A percentile compares a stretch with the other conserved stretches of the same genome.
These are phyloP conservation scores for Globisporangium carolinianum DNA, from an alignment of 352 stramenopile genomes.

Conservation along the genomic window DNA sequence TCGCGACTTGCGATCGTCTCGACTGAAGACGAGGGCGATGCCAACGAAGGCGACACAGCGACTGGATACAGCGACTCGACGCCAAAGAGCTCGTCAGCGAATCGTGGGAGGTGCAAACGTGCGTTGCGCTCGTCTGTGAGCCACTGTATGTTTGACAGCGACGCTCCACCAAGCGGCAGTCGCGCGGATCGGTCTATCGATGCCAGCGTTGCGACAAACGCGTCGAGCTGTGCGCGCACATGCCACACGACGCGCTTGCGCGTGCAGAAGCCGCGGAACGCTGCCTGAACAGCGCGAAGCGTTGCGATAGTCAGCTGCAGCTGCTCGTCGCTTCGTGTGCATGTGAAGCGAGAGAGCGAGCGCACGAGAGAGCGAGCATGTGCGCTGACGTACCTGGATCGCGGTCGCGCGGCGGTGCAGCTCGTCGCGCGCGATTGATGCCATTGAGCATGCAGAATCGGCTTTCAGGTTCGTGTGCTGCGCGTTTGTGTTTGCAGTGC, in stretches of 20 bases:
- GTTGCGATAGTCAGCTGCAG: conserved; percentile 1
- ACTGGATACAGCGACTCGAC: conserved; percentile 21
- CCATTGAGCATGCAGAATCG: neutral
- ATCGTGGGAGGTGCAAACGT: conserved; percentile 34
- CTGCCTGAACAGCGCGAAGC: conserved; percentile 14
- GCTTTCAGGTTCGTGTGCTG: neutral
- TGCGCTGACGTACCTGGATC: conserved; percentile 16
- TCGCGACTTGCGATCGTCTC: neutral
- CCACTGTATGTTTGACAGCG: conserved; percentile 17
- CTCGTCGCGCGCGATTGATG: conserved; percentile 1
- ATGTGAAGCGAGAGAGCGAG: neutral
- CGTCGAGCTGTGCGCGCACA: conserved; percentile 36
- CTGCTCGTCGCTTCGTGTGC: neutral
- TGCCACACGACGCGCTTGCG: conserved; percentile 35
- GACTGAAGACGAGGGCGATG: neutral
- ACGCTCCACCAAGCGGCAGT: conserved; percentile 20
- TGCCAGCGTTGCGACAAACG: conserved; percentile 31
- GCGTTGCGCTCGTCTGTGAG: neutral
- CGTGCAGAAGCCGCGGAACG: conserved; percentile 50
- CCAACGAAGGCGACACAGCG: too few relatives aligned
- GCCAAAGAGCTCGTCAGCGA: conserved; percentile 34
- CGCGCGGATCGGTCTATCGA: conserved; percentile 8
- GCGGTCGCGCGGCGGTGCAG: conserved; percentile 16
- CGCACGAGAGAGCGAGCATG: neutral
- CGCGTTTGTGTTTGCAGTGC: neutral